Evolutionary conservation across 129 eudicot species (phyloP), one percentile per base, ranked within the genome.

Genomic region (Apium graveolens): DNA sequence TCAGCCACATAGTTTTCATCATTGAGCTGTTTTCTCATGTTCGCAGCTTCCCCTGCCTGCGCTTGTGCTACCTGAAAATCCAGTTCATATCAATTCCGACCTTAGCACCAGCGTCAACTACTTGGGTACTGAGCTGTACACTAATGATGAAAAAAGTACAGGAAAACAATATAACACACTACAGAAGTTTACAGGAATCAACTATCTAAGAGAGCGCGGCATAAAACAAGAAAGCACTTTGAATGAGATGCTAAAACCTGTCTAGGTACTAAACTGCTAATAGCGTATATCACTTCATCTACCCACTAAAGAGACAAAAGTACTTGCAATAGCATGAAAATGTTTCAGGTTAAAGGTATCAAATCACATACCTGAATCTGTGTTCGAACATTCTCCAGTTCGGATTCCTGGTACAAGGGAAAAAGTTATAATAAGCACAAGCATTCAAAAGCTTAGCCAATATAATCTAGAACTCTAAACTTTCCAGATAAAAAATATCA

Each of bases 351-450:
- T 53, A 7, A 31, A 10, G 55, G 53, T 35, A 44, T 55, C 55
- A 49, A 78, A 75, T 45, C 12, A 86, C 89, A 81, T 80, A 94
- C 98, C 98, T 94, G 97, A 84, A 94, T 88, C 79, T 89, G 98
- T 31, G 96, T 94, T 81, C 97, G 92, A 76, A 94, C 86, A 87
- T 88, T 91, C 89, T 94, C 98, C 71, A 94, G 87, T 85, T 89
- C 97, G 20, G 98, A 89, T 84, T 91, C 98, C 98, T 94, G 89
- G 74, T 26, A 74, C 68, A 60, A 4, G 7, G 26, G 46, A 44
- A 7, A n/a, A 74, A 27, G 49, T n/a, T n/a, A 7, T 65, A 38
- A 77, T 43, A 77, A 76, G 78, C 57, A 78, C 46, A 35, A 68
- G 70, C 34, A 80, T 46, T 29, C 42, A 38, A 45, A 29, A 55